Conservation (phyloP, 2,329 filamentous ascomycete species). For the Fusarium sp. region DNA sequence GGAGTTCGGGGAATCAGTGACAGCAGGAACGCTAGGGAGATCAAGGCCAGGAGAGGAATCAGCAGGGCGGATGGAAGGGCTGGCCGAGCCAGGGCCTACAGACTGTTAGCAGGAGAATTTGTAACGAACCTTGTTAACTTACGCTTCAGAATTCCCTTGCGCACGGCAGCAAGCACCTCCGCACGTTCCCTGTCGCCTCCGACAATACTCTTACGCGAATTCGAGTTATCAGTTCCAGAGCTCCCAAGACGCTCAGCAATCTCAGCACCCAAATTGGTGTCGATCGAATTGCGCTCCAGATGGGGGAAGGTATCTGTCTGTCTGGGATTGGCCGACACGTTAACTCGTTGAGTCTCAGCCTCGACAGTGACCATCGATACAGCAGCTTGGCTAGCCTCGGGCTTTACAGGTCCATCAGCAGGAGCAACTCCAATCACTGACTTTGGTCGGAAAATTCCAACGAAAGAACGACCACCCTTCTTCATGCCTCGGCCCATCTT, state of each 20-base stretch:
- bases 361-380: slow-evolving; percentile 97
- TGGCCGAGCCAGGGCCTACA: slow-evolving; percentile 67
- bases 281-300: slow-evolving; percentile 82
- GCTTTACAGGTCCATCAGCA: slow-evolving; percentile 69
- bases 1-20: slow-evolving; percentile 82
- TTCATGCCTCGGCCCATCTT: slow-evolving; percentile 99
- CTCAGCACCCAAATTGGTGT: slow-evolving; percentile 64
- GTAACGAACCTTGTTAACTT: slow-evolving; percentile 42
- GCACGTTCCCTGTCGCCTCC: slow-evolving; percentile 90
- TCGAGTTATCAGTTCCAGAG: slow-evolving; percentile 68
- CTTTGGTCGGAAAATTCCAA: slow-evolving; percentile 94
- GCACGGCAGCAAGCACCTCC: slow-evolving; percentile 89
- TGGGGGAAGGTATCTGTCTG: slow-evolving; percentile 80
- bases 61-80: slow-evolving; percentile 69
- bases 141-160: slow-evolving; percentile 96
- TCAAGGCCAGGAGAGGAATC: slow-evolving; percentile 67
- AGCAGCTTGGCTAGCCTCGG: slow-evolving; percentile 78
- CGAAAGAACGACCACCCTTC: slow-evolving; percentile 88
- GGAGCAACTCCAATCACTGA: slow-evolving; percentile 83
- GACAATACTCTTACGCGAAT: slow-evolving; percentile 84
- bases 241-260: slow-evolving; percentile 63
- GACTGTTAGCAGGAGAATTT: slow-evolving; percentile 21
- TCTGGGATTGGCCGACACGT: slow-evolving; percentile 76
- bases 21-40: slow-evolving; percentile 68
- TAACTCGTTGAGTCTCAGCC: slow-evolving; percentile 85